A percentile compares a stretch with the other conserved stretches of the same genome.
phyloP scores from a whole-genome alignment of 345 rosid species.

The Anacardium occidentale region DNA sequence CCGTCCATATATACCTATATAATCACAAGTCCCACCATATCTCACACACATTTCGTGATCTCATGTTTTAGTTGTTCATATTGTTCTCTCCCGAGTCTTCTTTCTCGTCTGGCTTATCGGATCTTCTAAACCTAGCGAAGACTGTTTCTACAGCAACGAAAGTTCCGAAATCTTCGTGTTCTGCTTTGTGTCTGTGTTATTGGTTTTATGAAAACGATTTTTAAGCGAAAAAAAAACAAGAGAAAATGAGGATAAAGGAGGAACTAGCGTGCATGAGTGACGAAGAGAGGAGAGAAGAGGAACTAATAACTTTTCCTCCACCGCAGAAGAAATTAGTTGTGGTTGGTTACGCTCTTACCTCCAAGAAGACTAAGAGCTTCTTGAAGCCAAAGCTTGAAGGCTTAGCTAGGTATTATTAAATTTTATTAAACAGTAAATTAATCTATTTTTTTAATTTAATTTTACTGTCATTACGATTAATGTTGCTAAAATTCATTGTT shows the following conservation, averaged over 20 bases:
- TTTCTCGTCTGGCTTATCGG: background rate
- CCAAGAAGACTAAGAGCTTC: slow-evolving; percentile 77
- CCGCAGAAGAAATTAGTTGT: slow-evolving; percentile 41
- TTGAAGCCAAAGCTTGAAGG: slow-evolving; percentile 72
- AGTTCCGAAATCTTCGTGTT: slow-evolving; percentile 2
- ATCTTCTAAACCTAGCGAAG: slow-evolving; percentile 8
- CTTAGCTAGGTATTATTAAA: slow-evolving; percentile 54
- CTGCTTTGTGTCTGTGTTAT: background rate
- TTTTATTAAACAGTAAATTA: background rate
- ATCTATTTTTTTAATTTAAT: background rate
- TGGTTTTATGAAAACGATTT: slow-evolving; percentile 5
- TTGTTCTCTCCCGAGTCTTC: background rate
- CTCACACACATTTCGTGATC: background rate
- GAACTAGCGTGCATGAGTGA: slow-evolving; percentile 28
- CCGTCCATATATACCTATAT: background rate
- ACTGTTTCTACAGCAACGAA: background rate
- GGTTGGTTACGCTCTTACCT: slow-evolving; percentile 82
- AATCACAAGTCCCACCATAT: no score
- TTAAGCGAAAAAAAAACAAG: background rate
- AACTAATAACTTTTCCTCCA: slow-evolving; percentile 25
- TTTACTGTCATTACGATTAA: background rate
- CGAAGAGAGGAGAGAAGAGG: slow-evolving; percentile 12
- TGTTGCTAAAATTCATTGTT: background rate
- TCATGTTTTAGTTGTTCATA: no score
- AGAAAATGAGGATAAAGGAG: slow-evolving; percentile 42